Conservation (phyloP, 179 eudicot species). For the Silene noctiflora region DNA sequence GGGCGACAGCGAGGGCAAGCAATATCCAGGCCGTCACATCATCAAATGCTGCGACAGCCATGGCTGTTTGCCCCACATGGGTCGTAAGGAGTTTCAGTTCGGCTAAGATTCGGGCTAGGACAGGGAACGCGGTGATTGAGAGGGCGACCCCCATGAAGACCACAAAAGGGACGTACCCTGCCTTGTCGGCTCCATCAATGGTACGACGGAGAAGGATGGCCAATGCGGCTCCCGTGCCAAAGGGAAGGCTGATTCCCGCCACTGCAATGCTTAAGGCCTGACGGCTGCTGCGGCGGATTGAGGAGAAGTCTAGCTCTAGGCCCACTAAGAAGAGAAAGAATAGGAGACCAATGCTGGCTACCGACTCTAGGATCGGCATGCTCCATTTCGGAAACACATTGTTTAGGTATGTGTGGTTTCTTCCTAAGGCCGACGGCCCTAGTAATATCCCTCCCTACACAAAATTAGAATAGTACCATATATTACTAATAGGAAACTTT, state of each 20-base stretch:
- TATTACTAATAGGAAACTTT: no score
- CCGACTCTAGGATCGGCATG: conserved; percentile 34
- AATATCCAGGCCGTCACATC: conserved; percentile 57
- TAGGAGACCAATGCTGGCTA: conserved; percentile 42
- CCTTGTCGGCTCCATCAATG: conserved; percentile 20
- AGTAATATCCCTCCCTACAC: conserved; percentile 36
- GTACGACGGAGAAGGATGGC: conserved; percentile 28
- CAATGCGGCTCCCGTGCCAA: conserved; percentile 23
- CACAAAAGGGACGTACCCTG: conserved; percentile 23
- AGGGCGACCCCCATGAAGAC: conserved; percentile 38
- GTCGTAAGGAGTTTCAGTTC: conserved; percentile 40
- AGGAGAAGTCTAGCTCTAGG: conserved; percentile 34
- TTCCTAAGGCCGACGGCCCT: conserved; percentile 39
- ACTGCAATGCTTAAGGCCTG: conserved; percentile 29
- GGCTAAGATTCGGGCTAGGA: conserved; percentile 36
- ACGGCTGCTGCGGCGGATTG: conserved; percentile 25
- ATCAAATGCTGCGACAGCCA: conserved; percentile 61
- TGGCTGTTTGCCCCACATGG: conserved; percentile 35
- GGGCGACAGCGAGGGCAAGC: conserved; percentile 51
- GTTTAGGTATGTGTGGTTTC: conserved; percentile 27
- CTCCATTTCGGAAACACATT: conserved; percentile 37
- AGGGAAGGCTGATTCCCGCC: conserved; percentile 35
- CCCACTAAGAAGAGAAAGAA: conserved; percentile 44
- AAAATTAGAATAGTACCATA: neutral
- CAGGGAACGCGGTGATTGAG: conserved; percentile 44